Evolutionary conservation across 768 basidiomycete genomes (phyloP), one percentile per base, ranked within the genome.

Genomic region (Mrakia gelida): DNA sequence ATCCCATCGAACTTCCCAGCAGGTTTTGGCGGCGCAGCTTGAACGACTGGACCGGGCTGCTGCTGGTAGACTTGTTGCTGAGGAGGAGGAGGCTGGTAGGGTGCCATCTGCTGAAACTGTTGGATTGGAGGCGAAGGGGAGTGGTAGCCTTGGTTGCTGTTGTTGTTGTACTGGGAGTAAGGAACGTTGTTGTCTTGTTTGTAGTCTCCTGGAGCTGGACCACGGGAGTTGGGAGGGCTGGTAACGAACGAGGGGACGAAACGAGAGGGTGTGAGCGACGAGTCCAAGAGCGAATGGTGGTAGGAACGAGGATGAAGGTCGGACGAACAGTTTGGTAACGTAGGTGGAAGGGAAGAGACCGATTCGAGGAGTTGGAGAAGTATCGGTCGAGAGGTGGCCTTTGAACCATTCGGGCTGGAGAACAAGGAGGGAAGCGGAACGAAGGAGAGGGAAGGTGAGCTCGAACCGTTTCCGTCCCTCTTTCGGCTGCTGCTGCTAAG

Each of bases 291-390:
- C 6, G 52, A 0, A 9, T 23, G 52, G 6, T 15, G 28, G 75
- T 68, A 26, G 54, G 45, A 5, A n/a, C 38, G 38, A 38, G 18
- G 10, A 23, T 21, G 28, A 65, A 63, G 32, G 34, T n/a, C n/a
- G 23, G 67, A 76, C 76, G 13, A 30, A 77, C 76, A 72, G 38
- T 28, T 70, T 68, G n/a, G 16, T 77, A 38, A 72, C 59, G 76
- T 77, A 77, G 34, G 32, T 61, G 1, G 70, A 62, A 18, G 76
- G 76, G 28, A 77, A 77, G n/a, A 77, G 71, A 30, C 76, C 76
- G 76, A 72, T 63, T 5, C 71, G 54, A 56, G 71, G 49, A 15
- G 49, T 71, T 4, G 43, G 41, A 11, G 68, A 71, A 16, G 52
- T 45, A 56, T 77, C 49, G 59, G 34, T 30, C 18, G 71, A 21